These are phyloP conservation scores for Aspergillus costaricaensis DNA, from an alignment of 2,329 filamentous ascomycete genomes.

Conservation along the genomic window DNA sequence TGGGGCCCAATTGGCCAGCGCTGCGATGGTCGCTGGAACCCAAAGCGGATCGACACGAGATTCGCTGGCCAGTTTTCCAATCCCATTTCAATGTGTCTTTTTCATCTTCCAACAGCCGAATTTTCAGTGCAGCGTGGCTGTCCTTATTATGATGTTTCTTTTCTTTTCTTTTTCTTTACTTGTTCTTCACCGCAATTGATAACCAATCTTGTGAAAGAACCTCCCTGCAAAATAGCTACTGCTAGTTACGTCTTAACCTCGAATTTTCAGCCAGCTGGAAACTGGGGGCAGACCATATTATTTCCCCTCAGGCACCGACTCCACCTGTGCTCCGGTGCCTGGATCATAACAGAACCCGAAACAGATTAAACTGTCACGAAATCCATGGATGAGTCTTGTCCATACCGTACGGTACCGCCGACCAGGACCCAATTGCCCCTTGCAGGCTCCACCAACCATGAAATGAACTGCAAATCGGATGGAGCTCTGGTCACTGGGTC, in stretches of 20 bases:
- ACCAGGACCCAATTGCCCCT: slow-evolving; percentile 20
- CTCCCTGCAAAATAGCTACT: neutral
- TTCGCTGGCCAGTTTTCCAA: slow-evolving; percentile 7
- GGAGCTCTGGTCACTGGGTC: slow-evolving; percentile 5
- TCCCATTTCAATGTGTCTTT: neutral
- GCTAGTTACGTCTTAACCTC: too few relatives aligned
- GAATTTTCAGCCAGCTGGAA: neutral
- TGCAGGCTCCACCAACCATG: slow-evolving; percentile 18
- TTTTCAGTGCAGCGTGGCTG: neutral
- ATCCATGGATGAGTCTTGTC: slow-evolving; percentile 16
- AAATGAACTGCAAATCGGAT: slow-evolving; percentile 18
- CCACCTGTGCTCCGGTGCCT: neutral
- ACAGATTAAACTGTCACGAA: slow-evolving; percentile 17
- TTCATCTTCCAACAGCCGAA: neutral
- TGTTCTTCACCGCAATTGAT: neutral
- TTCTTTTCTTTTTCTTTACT: neutral
- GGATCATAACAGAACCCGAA: slow-evolving; percentile 5
- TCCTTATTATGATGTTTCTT: neutral
- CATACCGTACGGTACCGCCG: slow-evolving; percentile 22
- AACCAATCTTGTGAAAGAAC: too few relatives aligned
- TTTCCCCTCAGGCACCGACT: neutral
- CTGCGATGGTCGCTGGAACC: slow-evolving; percentile 6
- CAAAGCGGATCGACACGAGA: slow-evolving; percentile 20
- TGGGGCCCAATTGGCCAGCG: slow-evolving; percentile 15
- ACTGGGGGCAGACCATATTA: neutral